These are phyloP conservation scores for Coniochaeta sp. DNA, from an alignment of 2,329 filamentous ascomycete genomes.

Conservation along the genomic window DNA sequence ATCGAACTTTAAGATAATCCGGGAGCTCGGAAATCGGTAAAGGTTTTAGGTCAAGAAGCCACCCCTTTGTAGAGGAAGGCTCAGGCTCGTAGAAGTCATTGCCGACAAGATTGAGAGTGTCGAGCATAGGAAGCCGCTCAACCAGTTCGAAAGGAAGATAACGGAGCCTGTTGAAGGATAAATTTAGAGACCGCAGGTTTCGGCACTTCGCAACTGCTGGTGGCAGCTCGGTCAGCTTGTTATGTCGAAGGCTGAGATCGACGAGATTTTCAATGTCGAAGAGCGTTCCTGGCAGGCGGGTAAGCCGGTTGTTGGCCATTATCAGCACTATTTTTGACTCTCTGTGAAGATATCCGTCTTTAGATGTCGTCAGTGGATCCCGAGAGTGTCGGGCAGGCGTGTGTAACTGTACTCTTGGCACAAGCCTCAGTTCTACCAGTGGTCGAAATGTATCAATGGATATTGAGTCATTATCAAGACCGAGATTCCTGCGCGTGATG, in stretches of 20 bases:
- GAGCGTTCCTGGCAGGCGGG: conserved; percentile 48
- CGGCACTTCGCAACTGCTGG: conserved; percentile 48
- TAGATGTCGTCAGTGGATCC: conserved; percentile 44
- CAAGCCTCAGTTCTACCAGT: neutral
- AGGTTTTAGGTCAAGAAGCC: conserved; percentile 1
- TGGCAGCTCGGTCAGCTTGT: conserved; percentile 53
- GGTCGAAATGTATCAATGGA: neutral
- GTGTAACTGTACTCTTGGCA: conserved; percentile 20
- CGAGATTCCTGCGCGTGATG: neutral
- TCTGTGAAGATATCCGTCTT: conserved; percentile 24
- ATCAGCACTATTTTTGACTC: conserved; percentile 55
- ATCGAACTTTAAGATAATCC: neutral
- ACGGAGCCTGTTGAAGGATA: conserved; percentile 55
- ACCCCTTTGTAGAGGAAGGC: conserved; percentile 3
- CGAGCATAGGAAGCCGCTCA: conserved; percentile 42
- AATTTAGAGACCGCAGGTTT: conserved; percentile 55
- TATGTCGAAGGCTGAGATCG: conserved; percentile 58
- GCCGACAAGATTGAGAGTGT: conserved; percentile 47
- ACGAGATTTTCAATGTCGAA: conserved; percentile 56
- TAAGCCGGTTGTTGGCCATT: conserved; percentile 51
- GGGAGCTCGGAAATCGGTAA: conserved; percentile 8
- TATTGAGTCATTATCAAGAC: neutral
- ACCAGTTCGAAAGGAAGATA: conserved; percentile 58
- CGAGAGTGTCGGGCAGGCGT: conserved; percentile 33
- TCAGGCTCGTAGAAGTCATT: conserved; percentile 49